Conservation (phyloP, 768 basidiomycete species). For the Suillus discolor region DNA sequence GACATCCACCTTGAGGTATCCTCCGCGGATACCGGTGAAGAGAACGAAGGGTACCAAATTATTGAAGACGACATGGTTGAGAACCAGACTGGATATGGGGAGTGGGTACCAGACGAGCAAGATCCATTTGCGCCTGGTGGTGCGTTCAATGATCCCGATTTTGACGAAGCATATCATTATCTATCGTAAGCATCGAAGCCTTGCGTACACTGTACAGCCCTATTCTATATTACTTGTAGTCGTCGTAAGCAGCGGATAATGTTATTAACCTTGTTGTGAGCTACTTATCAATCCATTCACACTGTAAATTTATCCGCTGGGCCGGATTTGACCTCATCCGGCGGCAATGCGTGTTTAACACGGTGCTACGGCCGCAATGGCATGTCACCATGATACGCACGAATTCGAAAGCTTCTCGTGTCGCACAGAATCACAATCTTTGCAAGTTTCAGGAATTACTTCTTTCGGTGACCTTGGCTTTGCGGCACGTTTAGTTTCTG, state of each 20-base stretch:
- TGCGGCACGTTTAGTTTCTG: not conserved
- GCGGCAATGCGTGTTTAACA: not conserved
- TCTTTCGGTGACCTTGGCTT: not conserved
- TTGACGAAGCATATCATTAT: conserved; percentile 31
- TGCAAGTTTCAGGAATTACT: not conserved
- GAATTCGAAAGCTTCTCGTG: not conserved
- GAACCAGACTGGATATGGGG: conserved; percentile 24
- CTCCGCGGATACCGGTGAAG: not conserved
- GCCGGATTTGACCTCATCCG: not conserved
- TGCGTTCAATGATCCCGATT: conserved; percentile 39
- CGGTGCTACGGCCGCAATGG: not conserved
- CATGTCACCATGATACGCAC: not conserved
- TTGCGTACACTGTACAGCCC: not conserved
- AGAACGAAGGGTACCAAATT: conserved; percentile 10
- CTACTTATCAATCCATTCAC: not conserved
- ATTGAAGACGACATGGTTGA: conserved; percentile 24
- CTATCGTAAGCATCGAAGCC: not conserved
- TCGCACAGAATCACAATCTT: not conserved
- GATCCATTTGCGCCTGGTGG: conserved; percentile 36
- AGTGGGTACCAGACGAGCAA: conserved; percentile 18
- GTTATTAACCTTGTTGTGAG: not conserved
- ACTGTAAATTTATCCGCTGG: not conserved
- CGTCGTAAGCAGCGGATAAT: not conserved
- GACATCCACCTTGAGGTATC: conserved; percentile 29
- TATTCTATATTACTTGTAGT: not conserved